A percentile compares a stretch with the other conserved stretches of the same genome.
phyloP scores from a whole-genome alignment of 2,329 filamentous ascomycete species.

The Fusarium haematococcum region DNA sequence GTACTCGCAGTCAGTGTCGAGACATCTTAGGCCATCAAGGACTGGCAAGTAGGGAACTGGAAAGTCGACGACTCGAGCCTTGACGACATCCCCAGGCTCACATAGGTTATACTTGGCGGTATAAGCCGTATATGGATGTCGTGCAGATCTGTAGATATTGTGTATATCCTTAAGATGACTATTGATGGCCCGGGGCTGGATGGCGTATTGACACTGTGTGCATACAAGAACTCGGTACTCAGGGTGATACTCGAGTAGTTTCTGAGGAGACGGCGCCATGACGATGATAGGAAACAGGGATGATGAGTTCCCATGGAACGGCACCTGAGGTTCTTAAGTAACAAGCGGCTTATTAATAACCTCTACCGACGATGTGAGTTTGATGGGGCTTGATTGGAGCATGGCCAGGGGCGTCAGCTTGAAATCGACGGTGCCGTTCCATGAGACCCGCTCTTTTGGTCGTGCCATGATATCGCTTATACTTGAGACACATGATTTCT shows the following conservation, averaged over 20 bases:
- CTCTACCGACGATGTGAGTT: neutral
- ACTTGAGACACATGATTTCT: neutral
- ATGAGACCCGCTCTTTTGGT: neutral
- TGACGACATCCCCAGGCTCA: neutral
- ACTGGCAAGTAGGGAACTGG: constrained; percentile 16
- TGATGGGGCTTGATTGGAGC: neutral
- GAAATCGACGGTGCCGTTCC: constrained; percentile 3
- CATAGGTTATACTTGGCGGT: neutral
- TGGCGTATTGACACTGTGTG: constrained; percentile 18
- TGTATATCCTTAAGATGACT: constrained; percentile 33
- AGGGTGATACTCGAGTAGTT: constrained; percentile 16
- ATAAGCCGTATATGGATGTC: constrained; percentile 22
- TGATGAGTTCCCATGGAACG: neutral
- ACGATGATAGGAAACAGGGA: neutral
- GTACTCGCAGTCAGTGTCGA: constrained; percentile 6
- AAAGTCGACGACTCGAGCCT: neutral
- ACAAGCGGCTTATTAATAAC: neutral
- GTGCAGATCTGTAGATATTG: constrained; percentile 12
- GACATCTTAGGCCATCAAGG: constrained; percentile 12
- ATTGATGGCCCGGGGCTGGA: constrained; percentile 18
- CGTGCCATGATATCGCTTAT: neutral
- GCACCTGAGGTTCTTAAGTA: neutral
- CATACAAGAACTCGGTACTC: constrained; percentile 23
- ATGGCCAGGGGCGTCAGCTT: neutral
- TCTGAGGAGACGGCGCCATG: neutral